Evolutionary conservation across 495 filamentous ascomycete genomes (phyloP).

Genomic region (Hyaloscypha bicolor): DNA sequence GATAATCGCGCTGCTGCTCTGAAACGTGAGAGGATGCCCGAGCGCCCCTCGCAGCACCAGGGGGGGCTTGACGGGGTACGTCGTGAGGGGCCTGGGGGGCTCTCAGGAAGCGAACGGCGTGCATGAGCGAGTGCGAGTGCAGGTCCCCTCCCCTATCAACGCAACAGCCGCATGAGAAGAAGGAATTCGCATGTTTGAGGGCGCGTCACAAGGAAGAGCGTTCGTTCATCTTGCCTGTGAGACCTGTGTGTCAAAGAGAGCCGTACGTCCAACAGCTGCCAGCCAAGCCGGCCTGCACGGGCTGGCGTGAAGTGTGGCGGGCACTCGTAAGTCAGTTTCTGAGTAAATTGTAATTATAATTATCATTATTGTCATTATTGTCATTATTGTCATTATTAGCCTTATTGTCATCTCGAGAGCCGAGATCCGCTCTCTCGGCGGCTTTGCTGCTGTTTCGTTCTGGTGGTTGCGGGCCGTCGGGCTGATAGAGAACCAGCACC

Average conservation of each 20-base stretch:
- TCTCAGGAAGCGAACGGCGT: background rate
- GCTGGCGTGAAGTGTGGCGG: background rate
- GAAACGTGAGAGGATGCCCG: conserved; percentile 1
- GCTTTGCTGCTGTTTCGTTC: background rate
- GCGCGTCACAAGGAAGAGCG: background rate
- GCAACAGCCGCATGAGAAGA: background rate
- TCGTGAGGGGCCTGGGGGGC: background rate
- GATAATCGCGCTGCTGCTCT: background rate
- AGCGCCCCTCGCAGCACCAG: background rate
- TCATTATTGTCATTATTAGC: too few species aligned
- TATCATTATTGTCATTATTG: too few species aligned
- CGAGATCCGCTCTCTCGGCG: background rate
- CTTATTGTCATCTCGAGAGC: too few species aligned
- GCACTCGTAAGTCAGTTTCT: background rate
- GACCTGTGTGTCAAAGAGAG: background rate
- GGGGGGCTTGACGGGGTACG: background rate
- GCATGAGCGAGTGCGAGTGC: background rate
- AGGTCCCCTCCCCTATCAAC: background rate
- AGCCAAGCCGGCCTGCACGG: background rate
- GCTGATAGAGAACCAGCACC: background rate
- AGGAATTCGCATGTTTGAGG: background rate
- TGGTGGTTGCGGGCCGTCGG: background rate
- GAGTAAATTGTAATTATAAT: background rate
- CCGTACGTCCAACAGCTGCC: background rate
- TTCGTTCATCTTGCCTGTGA: background rate